Evolutionary conservation across 805 yeast genomes (phyloP), one percentile per base, ranked within the genome.

Genomic region (Cyberlindnera veronae): DNA sequence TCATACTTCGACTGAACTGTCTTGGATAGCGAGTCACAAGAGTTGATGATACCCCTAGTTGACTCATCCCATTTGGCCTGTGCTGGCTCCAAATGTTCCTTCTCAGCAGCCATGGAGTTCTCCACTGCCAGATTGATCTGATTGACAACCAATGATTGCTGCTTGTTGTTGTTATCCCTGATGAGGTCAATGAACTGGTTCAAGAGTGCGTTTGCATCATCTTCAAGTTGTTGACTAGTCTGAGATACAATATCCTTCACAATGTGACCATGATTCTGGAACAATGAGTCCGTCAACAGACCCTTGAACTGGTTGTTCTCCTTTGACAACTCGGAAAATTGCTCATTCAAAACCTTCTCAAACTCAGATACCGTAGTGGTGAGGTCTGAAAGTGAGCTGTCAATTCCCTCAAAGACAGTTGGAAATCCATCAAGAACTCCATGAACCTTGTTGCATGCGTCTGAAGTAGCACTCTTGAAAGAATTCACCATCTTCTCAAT

Each of bases 261-360:
- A 16, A 53, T 42, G 3, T 41, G 38, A 6, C 45, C 40, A 24
- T 57, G 59, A 32, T 54, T 55, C 13, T 45, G 51, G 34, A 55
- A 57, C 23, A 55, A 26, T 3, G 42, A 37, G 11, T 54, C 61
- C 16, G 48, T 42, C 7, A 57, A 15, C 3, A 37, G 35, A 3
- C 37, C 30, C 24, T 48, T 53, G 19, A 57, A 43, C 9, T 51
- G 46, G 30, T 55, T 55, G 39, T 55, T 57, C 17, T 57, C 56
- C 32, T 42, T 46, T 1, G 59, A 51, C 4, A 57, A 33, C n/a
- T 37, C 42, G 0, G 58, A 44, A 20, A 50, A 51, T 19, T 54
- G 43, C 1, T 46, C 49, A 16, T 46, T 49, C 24, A 56, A 38
- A 4, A 40, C 32, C 0, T 31, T 2, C 10, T 49, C 49, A 29